A percentile compares a stretch with the other conserved stretches of the same genome.
Evolutionary conservation across 2,329 filamentous ascomycete species (phyloP).

Genomic region (Xylariomycetidae sp.): DNA sequence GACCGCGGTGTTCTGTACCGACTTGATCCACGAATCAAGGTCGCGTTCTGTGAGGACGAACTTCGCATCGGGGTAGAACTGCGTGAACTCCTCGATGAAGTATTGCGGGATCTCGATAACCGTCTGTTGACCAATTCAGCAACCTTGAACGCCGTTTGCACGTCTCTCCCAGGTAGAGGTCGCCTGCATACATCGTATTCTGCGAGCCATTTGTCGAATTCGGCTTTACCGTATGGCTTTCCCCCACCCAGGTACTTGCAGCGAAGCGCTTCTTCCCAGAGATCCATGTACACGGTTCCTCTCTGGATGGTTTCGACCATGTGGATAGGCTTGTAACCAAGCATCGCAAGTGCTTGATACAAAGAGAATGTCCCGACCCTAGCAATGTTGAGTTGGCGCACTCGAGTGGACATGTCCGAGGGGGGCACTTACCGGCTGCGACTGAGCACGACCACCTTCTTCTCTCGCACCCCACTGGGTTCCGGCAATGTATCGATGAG

Average conservation of each 20-base stretch:
- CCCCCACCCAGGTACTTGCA: slow-evolving; percentile 13
- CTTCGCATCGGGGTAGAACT: slow-evolving; percentile 25
- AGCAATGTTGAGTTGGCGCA: neutral
- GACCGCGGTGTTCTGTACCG: slow-evolving; percentile 20
- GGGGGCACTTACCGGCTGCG: slow-evolving; percentile 11
- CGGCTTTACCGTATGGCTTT: slow-evolving; percentile 18
- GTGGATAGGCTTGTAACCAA: slow-evolving; percentile 19
- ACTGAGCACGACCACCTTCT: slow-evolving; percentile 16
- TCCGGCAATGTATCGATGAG: slow-evolving; percentile 14
- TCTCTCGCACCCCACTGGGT: slow-evolving; percentile 10
- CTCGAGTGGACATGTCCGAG: neutral
- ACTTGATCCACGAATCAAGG: slow-evolving; percentile 23
- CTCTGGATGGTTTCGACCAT: slow-evolving; percentile 14
- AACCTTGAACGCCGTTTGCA: too few relatives aligned
- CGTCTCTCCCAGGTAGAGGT: too few relatives aligned
- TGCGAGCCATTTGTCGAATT: slow-evolving; percentile 21
- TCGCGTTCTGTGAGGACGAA: slow-evolving; percentile 29
- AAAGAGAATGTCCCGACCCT: slow-evolving; percentile 20
- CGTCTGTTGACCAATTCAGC: slow-evolving; percentile 4
- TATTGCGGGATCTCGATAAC: slow-evolving; percentile 20
- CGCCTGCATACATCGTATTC: slow-evolving; percentile 14
- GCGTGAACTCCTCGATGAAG: slow-evolving; percentile 23
- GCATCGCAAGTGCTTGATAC: slow-evolving; percentile 16
- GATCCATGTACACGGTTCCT: slow-evolving; percentile 9
- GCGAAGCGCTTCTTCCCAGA: slow-evolving; percentile 15